Evolutionary conservation across 345 rosid species (phyloP), one percentile per base, ranked within the genome.

Genomic region (Barbarea vulgaris): DNA sequence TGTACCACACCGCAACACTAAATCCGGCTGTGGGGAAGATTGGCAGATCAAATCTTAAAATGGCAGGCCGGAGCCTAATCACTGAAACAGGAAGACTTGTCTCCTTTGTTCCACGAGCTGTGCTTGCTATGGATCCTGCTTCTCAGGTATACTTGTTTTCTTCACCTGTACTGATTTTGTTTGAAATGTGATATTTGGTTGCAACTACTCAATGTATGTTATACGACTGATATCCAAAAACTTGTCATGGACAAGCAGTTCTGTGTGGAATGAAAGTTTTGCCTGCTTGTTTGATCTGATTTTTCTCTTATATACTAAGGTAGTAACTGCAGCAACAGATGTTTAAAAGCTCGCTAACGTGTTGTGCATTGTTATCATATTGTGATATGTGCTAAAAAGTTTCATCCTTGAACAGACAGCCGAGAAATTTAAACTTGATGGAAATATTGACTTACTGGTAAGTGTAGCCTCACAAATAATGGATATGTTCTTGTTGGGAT

Each of bases 401-500:
- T 67, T 53, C 80, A 80, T 44, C 72, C 63, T 84, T 83, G 25
- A 46, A 79, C 93, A 90, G 90, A 80, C 83, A 64, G 82, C 79
- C 0, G 90, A 84, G 70, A 95, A 85, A 83, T 95, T 86, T 90
- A 83, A 58, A 52, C 87, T 95, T 67, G 97, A 86, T 68, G 96
- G 96, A 60, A 82, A 88, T 81, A 79, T 83, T 17, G 94, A 95
- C 68, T 79, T 95, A 86, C 87, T 89, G 98, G 99, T 95, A 75
- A 37, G 31, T 42, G 21, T 70, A 18, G 19, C 55, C 17, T 64
- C 22, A 42, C 46, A 58, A 44, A 59, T 47, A 56, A 25, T 80
- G 77, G 57, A 14, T 9, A 30, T 28, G 33, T 4, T 46, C 47
- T 64, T 50, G 62, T 51, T 78, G 25, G 47, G 21, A 53, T 67